These are phyloP conservation scores for Xylaria sp. DNA, from an alignment of 2,329 filamentous ascomycete genomes.

Conservation along the genomic window DNA sequence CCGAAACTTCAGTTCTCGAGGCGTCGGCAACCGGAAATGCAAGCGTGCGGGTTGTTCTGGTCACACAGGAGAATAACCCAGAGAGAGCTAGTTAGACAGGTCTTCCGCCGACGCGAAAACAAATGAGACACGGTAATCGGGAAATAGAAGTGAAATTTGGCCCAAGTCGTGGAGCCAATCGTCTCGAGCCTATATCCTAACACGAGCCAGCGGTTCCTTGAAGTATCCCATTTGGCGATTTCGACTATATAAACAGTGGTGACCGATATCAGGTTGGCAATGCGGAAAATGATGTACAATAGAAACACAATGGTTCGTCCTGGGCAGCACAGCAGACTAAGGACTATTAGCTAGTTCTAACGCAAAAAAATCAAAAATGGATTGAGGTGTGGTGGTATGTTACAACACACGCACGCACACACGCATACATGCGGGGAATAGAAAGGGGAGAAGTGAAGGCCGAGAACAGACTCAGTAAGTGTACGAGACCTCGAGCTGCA, in stretches of 20 bases:
- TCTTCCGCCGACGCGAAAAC: constrained; percentile 33
- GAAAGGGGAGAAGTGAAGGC: constrained; percentile 13
- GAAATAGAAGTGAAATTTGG: constrained; percentile 14
- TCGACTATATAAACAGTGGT: constrained; percentile 17
- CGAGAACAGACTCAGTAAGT: constrained; percentile 17
- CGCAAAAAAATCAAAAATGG: constrained; percentile 1
- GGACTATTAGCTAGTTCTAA: constrained; percentile 28
- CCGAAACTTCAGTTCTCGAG: constrained; percentile 36
- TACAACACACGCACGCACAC: constrained; percentile 1
- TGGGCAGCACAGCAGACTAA: constrained; percentile 28
- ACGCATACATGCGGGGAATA: constrained; percentile 23
- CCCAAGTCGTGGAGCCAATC: constrained; percentile 29
- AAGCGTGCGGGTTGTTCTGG: constrained; percentile 9
- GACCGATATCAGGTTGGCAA: constrained; percentile 13
- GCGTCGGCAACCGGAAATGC: constrained; percentile 39
- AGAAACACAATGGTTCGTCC: constrained; percentile 25
- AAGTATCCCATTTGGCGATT: constrained; percentile 6
- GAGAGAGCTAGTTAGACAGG: constrained; percentile 6
- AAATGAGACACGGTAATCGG: constrained; percentile 27
- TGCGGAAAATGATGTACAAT: constrained; percentile 25
- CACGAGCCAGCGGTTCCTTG: constrained; percentile 22
- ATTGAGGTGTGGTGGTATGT: constrained; percentile 9
- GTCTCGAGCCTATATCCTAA: constrained; percentile 32
- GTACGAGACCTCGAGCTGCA: constrained; percentile 29
- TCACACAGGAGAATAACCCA: constrained; percentile 21